Base-by-base conservation (phyloP, 2,329 filamentous ascomycete species). In the Penicillium olsonii region DNA sequence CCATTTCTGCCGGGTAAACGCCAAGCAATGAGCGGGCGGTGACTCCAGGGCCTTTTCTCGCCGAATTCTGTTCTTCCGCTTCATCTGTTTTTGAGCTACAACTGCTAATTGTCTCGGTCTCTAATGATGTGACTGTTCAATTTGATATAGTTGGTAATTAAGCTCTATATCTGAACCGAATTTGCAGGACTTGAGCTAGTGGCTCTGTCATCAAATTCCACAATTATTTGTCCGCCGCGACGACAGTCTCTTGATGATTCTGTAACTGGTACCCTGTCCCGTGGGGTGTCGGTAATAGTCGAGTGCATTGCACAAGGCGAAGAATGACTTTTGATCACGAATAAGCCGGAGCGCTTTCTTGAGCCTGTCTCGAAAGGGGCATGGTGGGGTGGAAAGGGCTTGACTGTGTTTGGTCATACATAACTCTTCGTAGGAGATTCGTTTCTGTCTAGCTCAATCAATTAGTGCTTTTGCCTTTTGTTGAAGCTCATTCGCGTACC, bases 271-370 rank as follows among this genome's bases (percentile, higher is more conserved):
- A 70, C 69, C 70, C 68, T 68, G 70, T 74, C 67, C 80, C 73
- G 80, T 90, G 85, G 86, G 79, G 78, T 82, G 82, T 90, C 88
- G 88, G 90, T 94, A 74, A 56, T 68, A 68, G 70, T 74, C 68
- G 65, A 87, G 79, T 80, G 81, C 81, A 85, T 53, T 80, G 73
- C 64, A 68, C 71, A 72, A 82, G 89, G 90, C 91, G 87, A 79
- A 95, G 82, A 95, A 73, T 70, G 83, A 82, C 71, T 53, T 58
- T 42, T 67, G 87, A 90, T 90, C 88, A 87, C 90, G 87, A 95
- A 94, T 96, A 96, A 96, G 92, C 92, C 91, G 92, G 92, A 95
- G 91, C 89, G 84, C 83, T 85, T 87, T 85, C 84, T 92, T 86
- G 82, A 89, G 85, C 84, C 84, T 80, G 78, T 78, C 75, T 83